These are phyloP conservation scores for Nakazawaea molendinolei DNA, from an alignment of 805 yeast genomes.

Conservation along the genomic window DNA sequence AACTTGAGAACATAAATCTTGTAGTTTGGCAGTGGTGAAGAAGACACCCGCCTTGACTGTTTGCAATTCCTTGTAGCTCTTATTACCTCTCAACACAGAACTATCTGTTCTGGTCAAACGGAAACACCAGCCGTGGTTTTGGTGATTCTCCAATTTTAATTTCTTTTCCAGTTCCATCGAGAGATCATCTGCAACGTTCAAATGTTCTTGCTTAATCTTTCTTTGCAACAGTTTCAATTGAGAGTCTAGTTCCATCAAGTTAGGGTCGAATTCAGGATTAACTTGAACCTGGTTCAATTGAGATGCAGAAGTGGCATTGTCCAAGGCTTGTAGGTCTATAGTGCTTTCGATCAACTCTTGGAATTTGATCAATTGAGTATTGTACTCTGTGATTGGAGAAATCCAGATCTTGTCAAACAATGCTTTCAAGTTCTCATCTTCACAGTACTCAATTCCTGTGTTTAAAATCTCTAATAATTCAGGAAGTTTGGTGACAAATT, in stretches of 20 bases:
- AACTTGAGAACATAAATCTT: conserved; percentile 53
- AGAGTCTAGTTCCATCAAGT: conserved; percentile 52
- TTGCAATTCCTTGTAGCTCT: conserved; percentile 68
- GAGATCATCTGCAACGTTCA: conserved; percentile 63
- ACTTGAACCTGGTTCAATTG: conserved; percentile 47
- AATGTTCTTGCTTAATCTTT: conserved; percentile 55
- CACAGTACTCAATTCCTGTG: conserved; percentile 13
- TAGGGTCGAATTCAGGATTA: conserved; percentile 84
- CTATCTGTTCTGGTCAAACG: conserved; percentile 90
- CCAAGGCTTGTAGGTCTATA: conserved; percentile 77
- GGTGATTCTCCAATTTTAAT: conserved; percentile 83
- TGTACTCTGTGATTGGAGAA: conserved; percentile 42
- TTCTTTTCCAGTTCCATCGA: conserved; percentile 82
- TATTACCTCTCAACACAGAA: conserved; percentile 58
- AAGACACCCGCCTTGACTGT: conserved; percentile 94
- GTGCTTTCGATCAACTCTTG: conserved; percentile 90
- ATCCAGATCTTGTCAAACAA: conserved; percentile 51
- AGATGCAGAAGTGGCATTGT: conserved; percentile 56
- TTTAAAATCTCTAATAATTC: conserved; percentile 49
- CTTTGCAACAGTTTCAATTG: conserved; percentile 48
- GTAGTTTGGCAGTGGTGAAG: conserved; percentile 70
- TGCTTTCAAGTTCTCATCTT: conserved; percentile 18
- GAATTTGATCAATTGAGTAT: conserved; percentile 52
- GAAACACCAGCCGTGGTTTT: conserved; percentile 89
- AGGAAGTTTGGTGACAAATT: conserved; percentile 66